These are phyloP conservation scores for Crucibulum laeve DNA, from an alignment of 768 basidiomycete genomes.

Conservation along the genomic window DNA sequence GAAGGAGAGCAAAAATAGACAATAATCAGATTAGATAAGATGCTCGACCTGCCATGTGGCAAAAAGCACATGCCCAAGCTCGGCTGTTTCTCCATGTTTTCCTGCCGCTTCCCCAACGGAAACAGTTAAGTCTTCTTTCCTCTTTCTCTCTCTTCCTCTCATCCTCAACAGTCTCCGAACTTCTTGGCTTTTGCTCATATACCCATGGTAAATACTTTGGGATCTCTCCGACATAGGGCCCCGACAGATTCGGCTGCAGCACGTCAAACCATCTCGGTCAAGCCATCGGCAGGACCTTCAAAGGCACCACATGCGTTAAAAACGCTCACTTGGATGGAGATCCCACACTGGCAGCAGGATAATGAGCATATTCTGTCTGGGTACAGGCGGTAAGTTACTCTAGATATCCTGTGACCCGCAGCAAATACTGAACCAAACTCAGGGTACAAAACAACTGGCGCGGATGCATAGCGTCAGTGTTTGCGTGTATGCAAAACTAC, in stretches of 20 bases:
- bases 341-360: slow-evolving; percentile 68
- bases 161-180: neutral
- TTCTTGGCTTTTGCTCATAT: neutral
- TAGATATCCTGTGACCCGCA: neutral
- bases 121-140: neutral
- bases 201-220: neutral
- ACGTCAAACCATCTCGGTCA: too few species aligned
- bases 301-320: slow-evolving; percentile 2
- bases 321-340: slow-evolving; percentile 48
- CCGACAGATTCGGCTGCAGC: too few species aligned
- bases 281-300: too few species aligned
- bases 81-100: neutral
- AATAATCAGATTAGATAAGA: too few species aligned
- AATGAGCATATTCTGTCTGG: slow-evolving; percentile 71
- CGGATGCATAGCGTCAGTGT: slow-evolving; percentile 60
- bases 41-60: too few species aligned
- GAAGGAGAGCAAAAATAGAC: too few species aligned
- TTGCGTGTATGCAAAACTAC: slow-evolving; percentile 49
- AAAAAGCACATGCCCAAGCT: too few species aligned
- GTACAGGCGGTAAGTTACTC: slow-evolving; percentile 54
- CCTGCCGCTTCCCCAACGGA: neutral
- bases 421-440: slow-evolving; percentile 6
- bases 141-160: neutral
- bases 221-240: too few species aligned
- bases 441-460: slow-evolving; percentile 60